A percentile compares a stretch with the other conserved stretches of the same genome.
These are phyloP conservation scores for Diplodia corticola DNA, from an alignment of 2,329 filamentous ascomycete genomes.

Conservation along the genomic window DNA sequence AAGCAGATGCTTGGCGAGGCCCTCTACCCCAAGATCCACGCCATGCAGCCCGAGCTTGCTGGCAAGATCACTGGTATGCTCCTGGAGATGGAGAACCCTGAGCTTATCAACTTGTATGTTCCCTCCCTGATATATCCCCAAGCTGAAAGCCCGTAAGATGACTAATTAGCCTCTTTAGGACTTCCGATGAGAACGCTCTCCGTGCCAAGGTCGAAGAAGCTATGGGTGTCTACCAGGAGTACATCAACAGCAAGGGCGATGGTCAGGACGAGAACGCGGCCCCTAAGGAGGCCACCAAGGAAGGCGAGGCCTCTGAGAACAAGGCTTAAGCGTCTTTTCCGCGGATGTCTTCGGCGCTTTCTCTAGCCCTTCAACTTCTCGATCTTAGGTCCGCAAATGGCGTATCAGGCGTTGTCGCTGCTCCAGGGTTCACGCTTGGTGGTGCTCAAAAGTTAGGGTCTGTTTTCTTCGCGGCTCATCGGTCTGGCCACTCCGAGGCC, in stretches of 20 bases:
- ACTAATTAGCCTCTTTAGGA: constrained; percentile 56
- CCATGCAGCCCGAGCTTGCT: constrained; percentile 89
- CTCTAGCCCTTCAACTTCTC: constrained; percentile 12
- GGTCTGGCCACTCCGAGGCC: neutral
- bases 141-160: neutral
- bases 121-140: neutral
- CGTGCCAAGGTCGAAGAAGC: constrained; percentile 97
- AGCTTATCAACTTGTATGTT: constrained; percentile 93
- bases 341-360: neutral
- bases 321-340: constrained; percentile 36
- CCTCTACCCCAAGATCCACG: constrained; percentile 97
- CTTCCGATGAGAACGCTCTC: constrained; percentile 85
- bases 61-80: constrained; percentile 99
- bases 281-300: constrained; percentile 48
- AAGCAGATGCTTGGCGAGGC: constrained; percentile 98
- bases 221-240: constrained; percentile 96
- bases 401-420: constrained; percentile 22
- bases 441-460: constrained; percentile 22
- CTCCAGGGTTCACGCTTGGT: constrained; percentile 15
- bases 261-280: constrained; percentile 37
- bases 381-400: constrained; percentile 15
- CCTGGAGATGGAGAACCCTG: constrained; percentile 96
- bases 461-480: constrained; percentile 6
- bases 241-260: constrained; percentile 81
- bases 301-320: constrained; percentile 47